Evolutionary conservation across 2,329 filamentous ascomycete species (phyloP).

Genomic region (Phialophora expanda): DNA sequence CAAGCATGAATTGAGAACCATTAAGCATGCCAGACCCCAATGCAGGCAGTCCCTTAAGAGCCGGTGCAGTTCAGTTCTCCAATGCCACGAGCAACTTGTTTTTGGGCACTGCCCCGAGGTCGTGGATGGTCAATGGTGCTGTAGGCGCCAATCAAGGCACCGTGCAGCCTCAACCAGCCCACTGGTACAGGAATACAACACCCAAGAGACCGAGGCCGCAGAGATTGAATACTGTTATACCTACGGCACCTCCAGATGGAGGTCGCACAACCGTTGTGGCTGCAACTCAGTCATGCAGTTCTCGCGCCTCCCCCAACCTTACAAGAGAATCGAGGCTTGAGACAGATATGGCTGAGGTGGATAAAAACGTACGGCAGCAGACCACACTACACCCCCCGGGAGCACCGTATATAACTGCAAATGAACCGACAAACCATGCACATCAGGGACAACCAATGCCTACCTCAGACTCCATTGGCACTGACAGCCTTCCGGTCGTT

Average conservation of each 20-base stretch:
- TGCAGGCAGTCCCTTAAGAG: neutral
- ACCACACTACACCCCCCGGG: neutral
- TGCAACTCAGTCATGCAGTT: neutral
- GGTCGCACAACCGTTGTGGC: neutral
- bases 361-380: neutral
- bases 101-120: conserved; percentile 46
- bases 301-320: neutral
- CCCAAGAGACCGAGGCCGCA: neutral
- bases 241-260: neutral
- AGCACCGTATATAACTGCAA: neutral
- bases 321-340: neutral
- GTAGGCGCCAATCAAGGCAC: neutral
- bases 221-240: neutral
- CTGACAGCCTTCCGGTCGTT: neutral
- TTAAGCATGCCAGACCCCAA: neutral
- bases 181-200: neutral
- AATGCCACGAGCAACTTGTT: conserved; percentile 51
- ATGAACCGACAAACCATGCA: neutral
- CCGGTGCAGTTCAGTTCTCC: conserved; percentile 26
- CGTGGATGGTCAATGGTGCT: conserved; percentile 46
- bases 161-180: conserved; percentile 4
- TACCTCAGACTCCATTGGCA: neutral
- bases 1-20: neutral
- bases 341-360: neutral
- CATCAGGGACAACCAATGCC: neutral